Conservation (phyloP, 345 rosid genomes). For the Angophora floribunda region DNA sequence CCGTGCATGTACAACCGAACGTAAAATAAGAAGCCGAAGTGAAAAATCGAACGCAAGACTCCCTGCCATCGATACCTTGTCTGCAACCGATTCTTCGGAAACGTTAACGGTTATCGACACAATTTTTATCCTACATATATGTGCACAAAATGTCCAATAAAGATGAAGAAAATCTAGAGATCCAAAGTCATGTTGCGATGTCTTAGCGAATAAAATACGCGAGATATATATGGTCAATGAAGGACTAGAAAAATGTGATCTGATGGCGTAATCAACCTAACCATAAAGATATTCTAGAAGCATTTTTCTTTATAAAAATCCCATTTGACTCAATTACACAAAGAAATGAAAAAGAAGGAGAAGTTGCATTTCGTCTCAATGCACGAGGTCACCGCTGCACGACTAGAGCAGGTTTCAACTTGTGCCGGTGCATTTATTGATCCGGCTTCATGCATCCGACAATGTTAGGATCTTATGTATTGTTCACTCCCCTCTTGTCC, state of each 20-base stretch:
- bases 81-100: background rate
- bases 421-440: background rate
- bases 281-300: background rate
- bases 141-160: background rate
- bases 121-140: background rate
- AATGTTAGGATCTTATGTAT: background rate
- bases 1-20: background rate
- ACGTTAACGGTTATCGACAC: background rate
- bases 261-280: background rate
- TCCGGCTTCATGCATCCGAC: too few species aligned
- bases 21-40: background rate
- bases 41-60: background rate
- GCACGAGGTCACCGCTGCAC: background rate
- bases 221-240: background rate
- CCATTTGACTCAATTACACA: background rate
- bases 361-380: background rate
- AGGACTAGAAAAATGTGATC: background rate
- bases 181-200: background rate
- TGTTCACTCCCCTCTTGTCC: background rate
- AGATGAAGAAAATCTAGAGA: background rate
- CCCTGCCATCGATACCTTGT: background rate
- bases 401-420: background rate
- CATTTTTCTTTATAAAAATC: background rate
- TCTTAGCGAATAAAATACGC: background rate
- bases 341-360: background rate